Percentiles rank a stretch among this genome's conserved stretches.
Evolutionary conservation across 73 alveolate genomes (phyloP).

Genomic region (Tetrahymena elliotti): DNA sequence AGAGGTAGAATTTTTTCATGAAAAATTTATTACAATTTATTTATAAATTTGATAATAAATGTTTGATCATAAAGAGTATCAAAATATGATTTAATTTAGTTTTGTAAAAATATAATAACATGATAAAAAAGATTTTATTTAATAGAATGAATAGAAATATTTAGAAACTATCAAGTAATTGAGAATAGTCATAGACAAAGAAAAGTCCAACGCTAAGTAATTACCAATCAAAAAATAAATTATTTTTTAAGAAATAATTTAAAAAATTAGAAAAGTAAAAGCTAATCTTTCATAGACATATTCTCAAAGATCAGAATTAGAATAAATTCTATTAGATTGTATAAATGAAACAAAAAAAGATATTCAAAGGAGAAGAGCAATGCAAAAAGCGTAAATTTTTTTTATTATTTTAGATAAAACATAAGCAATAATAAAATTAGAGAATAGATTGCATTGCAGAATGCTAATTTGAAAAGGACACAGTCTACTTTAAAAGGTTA

Average conservation of each 20-base stretch:
- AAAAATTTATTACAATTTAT: too few species aligned
- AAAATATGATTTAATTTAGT: too few species aligned
- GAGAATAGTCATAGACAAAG: neutral
- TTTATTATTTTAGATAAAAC: neutral
- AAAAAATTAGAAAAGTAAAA: neutral
- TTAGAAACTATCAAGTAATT: neutral
- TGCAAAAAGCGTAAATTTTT: neutral
- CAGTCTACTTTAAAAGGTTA: neutral
- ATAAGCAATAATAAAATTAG: neutral
- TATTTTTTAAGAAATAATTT: neutral
- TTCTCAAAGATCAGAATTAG: conserved; percentile 25
- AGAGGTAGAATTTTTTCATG: too few species aligned
- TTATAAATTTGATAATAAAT: too few species aligned
- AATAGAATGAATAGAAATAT: neutral
- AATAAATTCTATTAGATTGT: conserved; percentile 22
- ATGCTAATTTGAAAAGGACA: neutral
- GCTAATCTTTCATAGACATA: conserved; percentile 5
- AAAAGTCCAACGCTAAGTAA: neutral
- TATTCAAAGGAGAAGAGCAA: neutral
- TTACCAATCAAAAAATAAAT: neutral
- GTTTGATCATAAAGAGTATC: too few species aligned
- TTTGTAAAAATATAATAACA: too few species aligned
- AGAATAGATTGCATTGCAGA: neutral
- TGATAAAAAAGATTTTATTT: too few species aligned
- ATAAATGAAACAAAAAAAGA: conserved; percentile 24